Conservation (phyloP, 2,329 filamentous ascomycete genomes). For the Ceratocystis colombiana region DNA sequence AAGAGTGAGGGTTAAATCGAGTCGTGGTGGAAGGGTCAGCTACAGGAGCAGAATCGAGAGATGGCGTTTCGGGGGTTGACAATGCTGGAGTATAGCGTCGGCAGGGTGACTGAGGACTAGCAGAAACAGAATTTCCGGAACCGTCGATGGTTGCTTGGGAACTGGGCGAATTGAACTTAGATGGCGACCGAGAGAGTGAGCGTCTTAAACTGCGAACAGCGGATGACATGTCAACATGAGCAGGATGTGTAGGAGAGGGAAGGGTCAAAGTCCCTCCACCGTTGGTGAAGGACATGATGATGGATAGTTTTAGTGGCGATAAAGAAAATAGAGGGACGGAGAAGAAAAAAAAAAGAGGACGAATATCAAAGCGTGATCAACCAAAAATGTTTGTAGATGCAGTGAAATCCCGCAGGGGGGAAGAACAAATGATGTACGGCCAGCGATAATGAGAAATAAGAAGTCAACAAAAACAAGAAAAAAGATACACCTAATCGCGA, state of each 20-base stretch:
- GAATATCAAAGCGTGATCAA: constrained; percentile 5
- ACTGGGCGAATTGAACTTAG: constrained; percentile 51
- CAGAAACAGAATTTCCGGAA: constrained; percentile 47
- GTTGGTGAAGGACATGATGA: constrained; percentile 49
- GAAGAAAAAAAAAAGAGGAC: constrained; percentile 11
- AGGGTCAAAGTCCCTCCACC: constrained; percentile 67
- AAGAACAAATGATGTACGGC: constrained; percentile 9
- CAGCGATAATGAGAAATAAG: constrained; percentile 13
- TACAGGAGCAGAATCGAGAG: constrained; percentile 17
- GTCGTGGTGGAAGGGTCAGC: not conserved
- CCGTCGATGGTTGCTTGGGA: constrained; percentile 30
- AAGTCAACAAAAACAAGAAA: constrained; percentile 16
- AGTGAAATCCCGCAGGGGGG: not conserved
- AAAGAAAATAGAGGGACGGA: constrained; percentile 8
- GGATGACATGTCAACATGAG: constrained; percentile 71
- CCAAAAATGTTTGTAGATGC: constrained; percentile 8
- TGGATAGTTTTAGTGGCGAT: constrained; percentile 12
- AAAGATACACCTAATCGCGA: constrained; percentile 13
- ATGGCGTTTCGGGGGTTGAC: constrained; percentile 14
- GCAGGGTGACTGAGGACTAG: constrained; percentile 44
- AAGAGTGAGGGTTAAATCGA: constrained; percentile 19
- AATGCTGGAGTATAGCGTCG: constrained; percentile 33
- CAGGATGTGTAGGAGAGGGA: constrained; percentile 72
- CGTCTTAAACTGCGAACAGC: constrained; percentile 74
- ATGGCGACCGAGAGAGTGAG: constrained; percentile 87